Evolutionary conservation across 148 eudicot species (phyloP).

Genomic region (Bassia scoparia): DNA sequence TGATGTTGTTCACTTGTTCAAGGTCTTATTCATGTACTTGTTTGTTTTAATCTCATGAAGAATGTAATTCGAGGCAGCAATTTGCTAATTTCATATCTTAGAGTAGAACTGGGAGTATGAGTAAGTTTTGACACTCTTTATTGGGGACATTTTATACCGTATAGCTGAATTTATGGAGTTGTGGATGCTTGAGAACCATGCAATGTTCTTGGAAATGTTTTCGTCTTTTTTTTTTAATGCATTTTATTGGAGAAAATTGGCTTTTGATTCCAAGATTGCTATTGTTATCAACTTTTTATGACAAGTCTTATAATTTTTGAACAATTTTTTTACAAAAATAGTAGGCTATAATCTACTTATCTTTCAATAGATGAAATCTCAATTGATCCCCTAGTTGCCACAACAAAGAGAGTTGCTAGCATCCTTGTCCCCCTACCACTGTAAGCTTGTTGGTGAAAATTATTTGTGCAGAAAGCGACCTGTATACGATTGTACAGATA

Average conservation of each 20-base stretch:
- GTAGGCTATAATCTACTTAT: not conserved
- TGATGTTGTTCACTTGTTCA: not conserved
- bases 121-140: not conserved
- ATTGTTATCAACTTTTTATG: not conserved
- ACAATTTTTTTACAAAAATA: not conserved
- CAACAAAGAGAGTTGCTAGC: conserved; percentile 51
- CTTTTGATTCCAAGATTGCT: not conserved
- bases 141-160: not conserved
- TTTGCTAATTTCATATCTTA: not conserved
- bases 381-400: conserved; percentile 72
- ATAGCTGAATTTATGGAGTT: too few species aligned
- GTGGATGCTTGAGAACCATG: not conserved
- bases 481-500: conserved; percentile 70
- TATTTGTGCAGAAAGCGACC: conserved; percentile 73
- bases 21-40: not conserved
- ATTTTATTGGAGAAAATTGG: not conserved
- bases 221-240: not conserved
- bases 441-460: conserved; percentile 86
- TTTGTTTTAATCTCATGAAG: not conserved
- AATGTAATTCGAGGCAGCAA: not conserved
- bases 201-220: not conserved
- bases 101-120: not conserved
- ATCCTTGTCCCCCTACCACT: conserved; percentile 66
- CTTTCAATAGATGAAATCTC: conserved; percentile 59
- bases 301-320: not conserved